Conservation (phyloP, 2,329 filamentous ascomycete genomes). For the Venturia aucupariae region DNA sequence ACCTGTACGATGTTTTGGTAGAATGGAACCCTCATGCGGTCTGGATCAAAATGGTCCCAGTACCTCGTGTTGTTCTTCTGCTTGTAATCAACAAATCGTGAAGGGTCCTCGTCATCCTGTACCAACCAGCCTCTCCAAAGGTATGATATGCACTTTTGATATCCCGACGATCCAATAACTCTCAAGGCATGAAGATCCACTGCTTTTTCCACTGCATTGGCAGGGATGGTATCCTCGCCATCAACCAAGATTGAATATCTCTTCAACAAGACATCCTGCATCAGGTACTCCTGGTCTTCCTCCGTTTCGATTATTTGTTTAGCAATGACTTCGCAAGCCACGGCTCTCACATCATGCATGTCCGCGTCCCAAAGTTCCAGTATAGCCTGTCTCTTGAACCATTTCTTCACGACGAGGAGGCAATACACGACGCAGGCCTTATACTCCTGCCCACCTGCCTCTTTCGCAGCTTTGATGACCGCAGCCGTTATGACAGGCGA, state of each 20-base stretch:
- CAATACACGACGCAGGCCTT: constrained; percentile 75
- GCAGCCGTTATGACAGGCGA: constrained; percentile 73
- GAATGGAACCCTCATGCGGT: constrained; percentile 82
- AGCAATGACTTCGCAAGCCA: constrained; percentile 83
- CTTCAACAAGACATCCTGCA: constrained; percentile 75
- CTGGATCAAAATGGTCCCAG: constrained; percentile 78
- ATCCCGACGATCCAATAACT: constrained; percentile 85
- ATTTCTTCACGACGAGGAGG: constrained; percentile 62
- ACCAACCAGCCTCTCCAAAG: constrained; percentile 95
- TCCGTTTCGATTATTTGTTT: constrained; percentile 81
- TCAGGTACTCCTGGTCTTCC: constrained; percentile 66
- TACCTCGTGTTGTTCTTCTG: constrained; percentile 71
- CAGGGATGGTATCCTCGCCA: constrained; percentile 59
- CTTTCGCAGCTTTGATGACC: constrained; percentile 71
- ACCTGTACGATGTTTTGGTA: constrained; percentile 92
- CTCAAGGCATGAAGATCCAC: constrained; percentile 84
- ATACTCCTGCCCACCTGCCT: constrained; percentile 69
- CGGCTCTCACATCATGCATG: constrained; percentile 67
- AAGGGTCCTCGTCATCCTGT: constrained; percentile 87
- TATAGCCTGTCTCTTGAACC: constrained; percentile 70
- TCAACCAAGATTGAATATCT: constrained; percentile 76
- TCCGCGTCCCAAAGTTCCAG: constrained; percentile 89
- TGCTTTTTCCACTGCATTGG: constrained; percentile 87
- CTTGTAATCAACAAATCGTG: constrained; percentile 81
- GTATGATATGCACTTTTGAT: constrained; percentile 89